Evolutionary conservation across 305 asterid species (phyloP).

Genomic region (Fraxinus sp.): DNA sequence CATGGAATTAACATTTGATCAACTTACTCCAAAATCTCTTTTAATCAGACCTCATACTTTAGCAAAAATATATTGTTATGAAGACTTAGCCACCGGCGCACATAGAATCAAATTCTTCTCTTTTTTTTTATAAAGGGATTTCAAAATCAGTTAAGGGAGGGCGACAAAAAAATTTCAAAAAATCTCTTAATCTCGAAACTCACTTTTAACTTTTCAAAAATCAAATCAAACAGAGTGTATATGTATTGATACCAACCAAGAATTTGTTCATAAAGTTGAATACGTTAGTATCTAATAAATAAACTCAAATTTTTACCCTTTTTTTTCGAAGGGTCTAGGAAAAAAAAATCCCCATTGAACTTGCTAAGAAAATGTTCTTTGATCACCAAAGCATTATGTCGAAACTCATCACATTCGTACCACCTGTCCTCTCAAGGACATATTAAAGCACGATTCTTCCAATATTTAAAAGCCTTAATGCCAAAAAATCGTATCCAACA

Average conservation of each 20-base stretch:
- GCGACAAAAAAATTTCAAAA: background rate
- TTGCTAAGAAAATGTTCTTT: background rate
- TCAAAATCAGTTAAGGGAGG: background rate
- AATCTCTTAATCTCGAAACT: background rate
- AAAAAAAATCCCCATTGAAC: background rate
- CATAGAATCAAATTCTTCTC: too few relatives aligned
- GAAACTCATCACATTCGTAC: conserved; percentile 22
- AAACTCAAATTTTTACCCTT: background rate
- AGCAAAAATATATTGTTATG: background rate
- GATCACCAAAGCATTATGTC: conserved; percentile 18
- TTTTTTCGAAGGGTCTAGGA: background rate
- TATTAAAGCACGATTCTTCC: conserved; percentile 21
- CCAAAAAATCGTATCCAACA: conserved; percentile 33
- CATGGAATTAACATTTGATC: background rate
- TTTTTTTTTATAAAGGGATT: background rate
- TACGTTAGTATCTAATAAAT: background rate
- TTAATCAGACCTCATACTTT: too few relatives aligned
- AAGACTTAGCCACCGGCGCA: background rate
- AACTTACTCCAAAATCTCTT: background rate
- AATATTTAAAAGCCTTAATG: conserved; percentile 24
- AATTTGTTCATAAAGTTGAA: too few relatives aligned
- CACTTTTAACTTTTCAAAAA: background rate
- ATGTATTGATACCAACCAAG: background rate
- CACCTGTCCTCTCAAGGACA: conserved; percentile 45
- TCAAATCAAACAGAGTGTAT: background rate